phyloP scores from a whole-genome alignment of 768 basidiomycete genomes.

The Phylloporus sp. region DNA sequence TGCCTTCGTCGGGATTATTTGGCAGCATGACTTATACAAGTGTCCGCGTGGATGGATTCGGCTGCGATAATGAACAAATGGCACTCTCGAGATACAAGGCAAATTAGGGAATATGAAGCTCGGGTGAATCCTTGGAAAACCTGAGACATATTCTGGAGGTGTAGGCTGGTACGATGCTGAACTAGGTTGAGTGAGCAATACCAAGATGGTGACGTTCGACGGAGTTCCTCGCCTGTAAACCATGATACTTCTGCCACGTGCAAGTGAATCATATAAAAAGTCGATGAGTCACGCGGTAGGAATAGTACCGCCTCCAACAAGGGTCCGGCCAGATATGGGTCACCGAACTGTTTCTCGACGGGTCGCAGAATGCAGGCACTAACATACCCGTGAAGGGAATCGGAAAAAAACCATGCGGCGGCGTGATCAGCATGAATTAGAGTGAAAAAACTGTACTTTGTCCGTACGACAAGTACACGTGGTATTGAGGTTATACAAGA shows the following conservation, averaged over 20 bases:
- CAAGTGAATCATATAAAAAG: neutral
- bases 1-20: neutral
- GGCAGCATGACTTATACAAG: neutral
- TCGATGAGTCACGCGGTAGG: neutral
- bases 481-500: neutral
- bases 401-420: constrained; percentile 1
- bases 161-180: neutral
- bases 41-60: neutral
- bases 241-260: neutral
- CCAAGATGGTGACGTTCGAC: neutral
- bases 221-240: neutral
- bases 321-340: neutral
- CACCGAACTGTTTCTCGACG: neutral
- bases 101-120: neutral
- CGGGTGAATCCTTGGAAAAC: neutral
- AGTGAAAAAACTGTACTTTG: neutral
- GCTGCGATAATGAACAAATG: neutral
- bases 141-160: neutral
- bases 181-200: neutral
- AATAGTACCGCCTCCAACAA: neutral
- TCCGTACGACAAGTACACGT: neutral
- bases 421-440: neutral
- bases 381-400: neutral
- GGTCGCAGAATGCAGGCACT: neutral
- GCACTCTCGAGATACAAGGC: neutral